Percentiles rank a stretch among this genome's conserved stretches.
These are phyloP conservation scores for Pouteria campechiana DNA, from an alignment of 179 eudicot species.

Conservation along the genomic window DNA sequence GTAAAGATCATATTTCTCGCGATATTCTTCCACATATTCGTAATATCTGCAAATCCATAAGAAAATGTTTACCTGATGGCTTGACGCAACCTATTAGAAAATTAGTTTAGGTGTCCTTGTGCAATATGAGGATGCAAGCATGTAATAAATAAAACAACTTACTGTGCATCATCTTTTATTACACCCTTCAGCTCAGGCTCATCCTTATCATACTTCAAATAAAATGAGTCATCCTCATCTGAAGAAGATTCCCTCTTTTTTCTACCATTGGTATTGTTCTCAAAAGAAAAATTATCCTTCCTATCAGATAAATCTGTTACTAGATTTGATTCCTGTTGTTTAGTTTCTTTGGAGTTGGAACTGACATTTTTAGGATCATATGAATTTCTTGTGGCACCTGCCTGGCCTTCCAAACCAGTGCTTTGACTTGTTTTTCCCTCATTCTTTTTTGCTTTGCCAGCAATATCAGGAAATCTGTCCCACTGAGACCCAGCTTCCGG, in stretches of 20 bases:
- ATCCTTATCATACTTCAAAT: conserved; percentile 79
- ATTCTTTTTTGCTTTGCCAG: conserved; percentile 25
- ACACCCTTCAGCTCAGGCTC: conserved; percentile 90
- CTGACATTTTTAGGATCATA: no score
- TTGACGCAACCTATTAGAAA: conserved; percentile 2
- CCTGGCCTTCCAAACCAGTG: conserved; percentile 41
- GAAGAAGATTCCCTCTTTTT: conserved; percentile 64
- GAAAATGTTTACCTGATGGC: background rate
- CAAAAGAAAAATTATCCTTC: conserved; percentile 26
- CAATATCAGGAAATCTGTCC: conserved; percentile 26
- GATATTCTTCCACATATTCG: conserved; percentile 75
- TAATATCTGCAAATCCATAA: conserved; percentile 43
- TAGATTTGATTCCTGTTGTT: conserved; percentile 39
- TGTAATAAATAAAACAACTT: conserved; percentile 19
- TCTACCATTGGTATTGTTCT: conserved; percentile 32
- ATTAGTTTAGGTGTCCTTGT: background rate
- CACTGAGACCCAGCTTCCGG: conserved; percentile 21
- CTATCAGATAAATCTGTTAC: conserved; percentile 22
- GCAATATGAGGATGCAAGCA: background rate
- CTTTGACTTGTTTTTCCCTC: conserved; percentile 34
- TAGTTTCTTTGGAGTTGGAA: conserved; percentile 44
- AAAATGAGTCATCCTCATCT: conserved; percentile 54
- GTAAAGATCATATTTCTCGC: conserved; percentile 77
- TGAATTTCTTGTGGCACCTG: conserved; percentile 48
- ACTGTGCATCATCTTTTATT: conserved; percentile 58